Conservation (phyloP, 345 rosid species). For the Salix exigua region DNA sequence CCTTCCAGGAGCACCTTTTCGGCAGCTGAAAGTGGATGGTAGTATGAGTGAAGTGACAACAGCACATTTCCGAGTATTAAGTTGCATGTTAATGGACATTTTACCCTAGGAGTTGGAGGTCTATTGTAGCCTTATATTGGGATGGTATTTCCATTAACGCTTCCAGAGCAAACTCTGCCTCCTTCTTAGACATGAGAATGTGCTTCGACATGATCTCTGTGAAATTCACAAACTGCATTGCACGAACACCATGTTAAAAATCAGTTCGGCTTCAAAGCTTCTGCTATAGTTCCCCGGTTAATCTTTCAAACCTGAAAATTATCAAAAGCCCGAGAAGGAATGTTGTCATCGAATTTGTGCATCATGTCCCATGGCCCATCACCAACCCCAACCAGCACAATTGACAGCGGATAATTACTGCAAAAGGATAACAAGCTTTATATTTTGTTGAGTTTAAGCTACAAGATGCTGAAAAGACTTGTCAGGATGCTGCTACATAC, state of each 20-base stretch:
- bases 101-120: conserved; percentile 17
- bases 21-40: conserved; percentile 7
- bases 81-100: background rate
- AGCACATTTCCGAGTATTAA: background rate
- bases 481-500: background rate
- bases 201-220: conserved; percentile 19
- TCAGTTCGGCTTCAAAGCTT: background rate
- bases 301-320: conserved; percentile 20
- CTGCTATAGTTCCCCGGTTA: background rate
- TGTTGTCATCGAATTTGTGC: conserved; percentile 19
- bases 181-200: conserved; percentile 10
- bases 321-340: conserved; percentile 21
- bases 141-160: conserved; percentile 29
- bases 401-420: conserved; percentile 22
- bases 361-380: conserved; percentile 32
- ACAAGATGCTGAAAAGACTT: background rate
- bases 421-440: background rate
- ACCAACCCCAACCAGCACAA: conserved; percentile 25
- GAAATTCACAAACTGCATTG: conserved; percentile 28
- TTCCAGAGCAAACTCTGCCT: conserved; percentile 20
- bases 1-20: conserved; percentile 12
- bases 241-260: background rate
- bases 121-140: conserved; percentile 21
- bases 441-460: background rate
- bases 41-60: background rate